Conservation (phyloP, 306 rosid genomes). For the Hippophae tibetana region DNA sequence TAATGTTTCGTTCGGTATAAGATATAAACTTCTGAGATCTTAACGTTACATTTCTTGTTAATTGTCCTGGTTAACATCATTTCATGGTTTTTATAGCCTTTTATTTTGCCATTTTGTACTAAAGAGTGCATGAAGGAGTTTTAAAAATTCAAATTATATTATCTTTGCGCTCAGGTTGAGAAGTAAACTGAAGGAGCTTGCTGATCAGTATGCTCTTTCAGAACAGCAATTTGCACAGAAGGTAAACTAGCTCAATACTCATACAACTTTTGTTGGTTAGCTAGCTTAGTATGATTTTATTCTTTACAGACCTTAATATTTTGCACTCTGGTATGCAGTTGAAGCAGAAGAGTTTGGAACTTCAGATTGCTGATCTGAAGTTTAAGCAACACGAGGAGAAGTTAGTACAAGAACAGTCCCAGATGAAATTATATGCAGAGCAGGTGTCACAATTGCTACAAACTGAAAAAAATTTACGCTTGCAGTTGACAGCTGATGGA, state of each 20-base stretch:
- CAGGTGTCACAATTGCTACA: slow-evolving; percentile 76
- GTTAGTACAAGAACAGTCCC: slow-evolving; percentile 71
- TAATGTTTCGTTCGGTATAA: no score
- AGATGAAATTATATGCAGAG: slow-evolving; percentile 81
- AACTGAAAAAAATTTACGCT: slow-evolving; percentile 73
- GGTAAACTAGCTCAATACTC: slow-evolving; percentile 23
- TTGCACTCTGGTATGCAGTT: slow-evolving; percentile 44
- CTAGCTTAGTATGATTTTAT: slow-evolving; percentile 1
- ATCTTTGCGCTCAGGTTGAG: slow-evolving; percentile 53
- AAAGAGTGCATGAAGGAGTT: no score
- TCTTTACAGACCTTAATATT: slow-evolving; percentile 7
- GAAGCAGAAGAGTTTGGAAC: slow-evolving; percentile 85
- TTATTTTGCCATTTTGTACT: no score
- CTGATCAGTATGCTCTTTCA: slow-evolving; percentile 59
- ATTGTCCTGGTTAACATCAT: no score
- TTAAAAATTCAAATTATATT: background rate
- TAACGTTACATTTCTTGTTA: no score
- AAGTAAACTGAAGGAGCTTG: slow-evolving; percentile 70
- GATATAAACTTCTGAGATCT: no score
- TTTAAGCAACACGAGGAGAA: slow-evolving; percentile 82
- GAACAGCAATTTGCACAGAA: slow-evolving; percentile 75
- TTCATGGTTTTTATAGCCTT: no score
- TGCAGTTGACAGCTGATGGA: slow-evolving; percentile 87
- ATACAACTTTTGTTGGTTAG: background rate
- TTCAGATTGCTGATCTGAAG: slow-evolving; percentile 82